These are phyloP conservation scores for Vitis cinerea DNA, from an alignment of 164 flowering plant species.

Conservation along the genomic window DNA sequence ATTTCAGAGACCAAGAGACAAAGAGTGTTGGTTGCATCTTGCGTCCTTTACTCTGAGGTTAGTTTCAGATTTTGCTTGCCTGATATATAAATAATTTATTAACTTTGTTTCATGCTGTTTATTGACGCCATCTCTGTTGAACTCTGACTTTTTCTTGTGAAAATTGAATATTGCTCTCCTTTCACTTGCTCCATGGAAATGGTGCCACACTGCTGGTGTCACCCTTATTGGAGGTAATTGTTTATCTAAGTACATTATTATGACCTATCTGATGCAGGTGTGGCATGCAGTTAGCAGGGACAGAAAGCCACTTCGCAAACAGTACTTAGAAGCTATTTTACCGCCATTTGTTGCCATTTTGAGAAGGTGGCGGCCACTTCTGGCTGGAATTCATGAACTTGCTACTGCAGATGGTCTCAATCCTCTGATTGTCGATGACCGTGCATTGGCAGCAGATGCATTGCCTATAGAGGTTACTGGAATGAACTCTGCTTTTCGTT, in stretches of 20 bases:
- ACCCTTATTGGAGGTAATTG: not conserved
- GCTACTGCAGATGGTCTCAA: conserved; percentile 88
- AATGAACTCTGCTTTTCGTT: conserved; percentile 11
- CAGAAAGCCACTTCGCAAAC: conserved; percentile 76
- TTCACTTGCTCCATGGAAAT: not conserved
- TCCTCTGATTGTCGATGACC: conserved; percentile 89
- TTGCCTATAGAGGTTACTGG: conserved; percentile 85
- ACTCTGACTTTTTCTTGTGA: not conserved
- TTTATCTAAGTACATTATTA: conserved; percentile 8
- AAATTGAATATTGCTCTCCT: not conserved
- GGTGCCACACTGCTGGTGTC: not conserved
- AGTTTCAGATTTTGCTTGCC: conserved; percentile 19
- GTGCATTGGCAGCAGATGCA: conserved; percentile 96
- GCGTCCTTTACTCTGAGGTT: conserved; percentile 97
- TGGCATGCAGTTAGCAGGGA: conserved; percentile 94
- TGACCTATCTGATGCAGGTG: conserved; percentile 52
- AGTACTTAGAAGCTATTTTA: conserved; percentile 84
- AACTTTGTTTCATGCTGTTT: not conserved
- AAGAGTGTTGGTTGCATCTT: conserved; percentile 96
- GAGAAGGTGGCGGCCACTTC: conserved; percentile 96
- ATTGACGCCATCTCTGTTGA: not conserved
- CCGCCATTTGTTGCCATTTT: conserved; percentile 96
- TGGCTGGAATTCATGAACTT: conserved; percentile 95
- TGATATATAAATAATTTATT: not conserved
- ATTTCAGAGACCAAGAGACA: conserved; percentile 95